These are phyloP conservation scores for Schwanniomyces pseudopolymorphus DNA, from an alignment of 805 yeast species.

Conservation along the genomic window DNA sequence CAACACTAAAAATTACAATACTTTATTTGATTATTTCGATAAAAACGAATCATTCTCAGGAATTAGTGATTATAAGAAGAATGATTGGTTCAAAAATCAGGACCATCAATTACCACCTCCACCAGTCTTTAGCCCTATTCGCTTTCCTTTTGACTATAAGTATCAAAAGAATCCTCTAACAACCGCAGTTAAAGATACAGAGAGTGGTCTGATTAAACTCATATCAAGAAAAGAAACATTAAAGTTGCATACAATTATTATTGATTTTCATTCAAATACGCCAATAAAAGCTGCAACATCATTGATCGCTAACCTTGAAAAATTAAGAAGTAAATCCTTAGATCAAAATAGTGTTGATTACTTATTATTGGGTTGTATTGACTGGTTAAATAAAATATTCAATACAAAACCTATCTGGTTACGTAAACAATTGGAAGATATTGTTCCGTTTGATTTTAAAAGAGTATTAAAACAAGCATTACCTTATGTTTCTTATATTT, in stretches of 20 bases:
- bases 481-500: constrained; percentile 80
- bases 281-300: constrained; percentile 54
- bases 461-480: constrained; percentile 67
- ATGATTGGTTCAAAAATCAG: constrained; percentile 24
- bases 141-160: constrained; percentile 74
- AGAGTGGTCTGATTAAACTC: constrained; percentile 58
- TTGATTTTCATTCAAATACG: constrained; percentile 43
- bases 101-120: constrained; percentile 79
- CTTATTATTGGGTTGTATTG: constrained; percentile 42
- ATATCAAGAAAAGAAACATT: constrained; percentile 44
- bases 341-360: constrained; percentile 31
- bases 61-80: constrained; percentile 27
- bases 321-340: constrained; percentile 32
- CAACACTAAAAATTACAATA: constrained; percentile 21
- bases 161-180: constrained; percentile 70
- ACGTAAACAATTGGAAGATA: constrained; percentile 63
- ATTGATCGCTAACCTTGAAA: constrained; percentile 35
- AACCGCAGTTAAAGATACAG: constrained; percentile 47
- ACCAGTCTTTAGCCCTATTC: constrained; percentile 73
- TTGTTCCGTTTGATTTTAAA: constrained; percentile 48
- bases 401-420: constrained; percentile 81
- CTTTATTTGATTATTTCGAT: constrained; percentile 24
- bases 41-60: constrained; percentile 20
- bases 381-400: constrained; percentile 50
- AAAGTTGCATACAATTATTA: constrained; percentile 55